phyloP scores from a whole-genome alignment of 768 basidiomycete genomes.

The Suillus fuscotomentosus region DNA sequence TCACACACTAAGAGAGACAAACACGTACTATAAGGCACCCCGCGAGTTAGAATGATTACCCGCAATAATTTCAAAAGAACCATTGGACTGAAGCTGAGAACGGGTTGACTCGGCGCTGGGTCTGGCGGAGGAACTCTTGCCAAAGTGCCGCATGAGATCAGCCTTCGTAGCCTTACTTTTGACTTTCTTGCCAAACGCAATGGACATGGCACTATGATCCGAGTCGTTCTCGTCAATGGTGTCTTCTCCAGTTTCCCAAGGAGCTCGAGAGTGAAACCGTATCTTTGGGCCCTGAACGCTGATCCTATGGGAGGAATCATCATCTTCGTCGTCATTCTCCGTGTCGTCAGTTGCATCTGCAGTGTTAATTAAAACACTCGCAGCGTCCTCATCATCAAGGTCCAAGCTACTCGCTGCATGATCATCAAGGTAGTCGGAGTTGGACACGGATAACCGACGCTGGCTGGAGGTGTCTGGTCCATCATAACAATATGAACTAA shows the following conservation, averaged over 20 bases:
- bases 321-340: constrained; percentile 37
- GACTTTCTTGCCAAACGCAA: constrained; percentile 28
- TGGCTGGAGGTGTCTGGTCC: constrained; percentile 22
- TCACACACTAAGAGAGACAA: constrained; percentile 3
- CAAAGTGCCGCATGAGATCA: constrained; percentile 46
- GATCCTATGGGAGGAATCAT: constrained; percentile 50
- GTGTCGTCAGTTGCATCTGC: constrained; percentile 34
- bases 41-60: constrained; percentile 50
- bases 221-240: constrained; percentile 45
- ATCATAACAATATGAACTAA: constrained; percentile 27
- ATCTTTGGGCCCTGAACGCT: constrained; percentile 82
- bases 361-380: constrained; percentile 26
- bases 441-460: constrained; percentile 24
- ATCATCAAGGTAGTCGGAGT: constrained; percentile 43
- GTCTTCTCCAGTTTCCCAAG: constrained; percentile 71
- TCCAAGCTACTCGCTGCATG: constrained; percentile 54
- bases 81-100: constrained; percentile 49
- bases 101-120: constrained; percentile 66
- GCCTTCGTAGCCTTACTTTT: constrained; percentile 28
- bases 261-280: constrained; percentile 77
- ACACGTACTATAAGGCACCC: constrained; percentile 59
- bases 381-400: constrained; percentile 45
- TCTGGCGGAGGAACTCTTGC: constrained; percentile 46
- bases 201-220: constrained; percentile 35
- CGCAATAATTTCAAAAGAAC: constrained; percentile 58